Evolutionary conservation across 2,329 filamentous ascomycete genomes (phyloP).

Genomic region (Epichloe aotearoae): DNA sequence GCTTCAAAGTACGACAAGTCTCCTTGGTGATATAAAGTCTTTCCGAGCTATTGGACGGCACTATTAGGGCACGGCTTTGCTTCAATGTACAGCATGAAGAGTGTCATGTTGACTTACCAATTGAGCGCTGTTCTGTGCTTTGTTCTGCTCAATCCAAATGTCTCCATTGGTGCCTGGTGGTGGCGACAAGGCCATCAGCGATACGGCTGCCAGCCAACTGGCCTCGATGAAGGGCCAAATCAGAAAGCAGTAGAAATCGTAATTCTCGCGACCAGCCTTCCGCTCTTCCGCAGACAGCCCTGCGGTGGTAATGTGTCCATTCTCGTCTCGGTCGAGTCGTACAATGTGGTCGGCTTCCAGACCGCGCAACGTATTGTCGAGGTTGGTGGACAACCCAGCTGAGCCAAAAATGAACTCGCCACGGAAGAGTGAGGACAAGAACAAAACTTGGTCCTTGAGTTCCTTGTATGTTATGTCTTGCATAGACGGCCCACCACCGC

Average conservation of each 20-base stretch:
- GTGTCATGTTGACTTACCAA: constrained; percentile 37
- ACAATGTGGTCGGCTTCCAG: constrained; percentile 73
- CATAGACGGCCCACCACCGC: constrained; percentile 68
- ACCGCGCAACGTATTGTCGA: constrained; percentile 64
- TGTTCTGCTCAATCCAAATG: constrained; percentile 65
- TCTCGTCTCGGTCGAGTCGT: constrained; percentile 44
- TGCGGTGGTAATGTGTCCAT: constrained; percentile 47
- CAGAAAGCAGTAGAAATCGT: constrained; percentile 96
- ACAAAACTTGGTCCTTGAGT: constrained; percentile 66
- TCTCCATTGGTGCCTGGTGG: constrained; percentile 46
- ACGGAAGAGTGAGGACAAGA: constrained; percentile 85
- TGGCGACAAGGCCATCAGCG: constrained; percentile 73
- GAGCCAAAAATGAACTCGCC: constrained; percentile 95
- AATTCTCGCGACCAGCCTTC: constrained; percentile 75
- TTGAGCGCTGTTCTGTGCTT: constrained; percentile 71
- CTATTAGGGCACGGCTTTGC: not conserved
- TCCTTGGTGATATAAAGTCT: constrained; percentile 94
- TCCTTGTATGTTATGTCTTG: constrained; percentile 67
- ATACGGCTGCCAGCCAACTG: constrained; percentile 81
- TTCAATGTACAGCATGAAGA: not conserved
- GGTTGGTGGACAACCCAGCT: constrained; percentile 66
- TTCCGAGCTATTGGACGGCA: constrained; percentile 52
- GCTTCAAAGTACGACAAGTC: constrained; percentile 96
- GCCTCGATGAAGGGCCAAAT: constrained; percentile 98
- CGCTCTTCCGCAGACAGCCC: constrained; percentile 69